Base-by-base conservation (phyloP, 2,329 filamentous ascomycete species). In the Colletotrichum lini region DNA sequence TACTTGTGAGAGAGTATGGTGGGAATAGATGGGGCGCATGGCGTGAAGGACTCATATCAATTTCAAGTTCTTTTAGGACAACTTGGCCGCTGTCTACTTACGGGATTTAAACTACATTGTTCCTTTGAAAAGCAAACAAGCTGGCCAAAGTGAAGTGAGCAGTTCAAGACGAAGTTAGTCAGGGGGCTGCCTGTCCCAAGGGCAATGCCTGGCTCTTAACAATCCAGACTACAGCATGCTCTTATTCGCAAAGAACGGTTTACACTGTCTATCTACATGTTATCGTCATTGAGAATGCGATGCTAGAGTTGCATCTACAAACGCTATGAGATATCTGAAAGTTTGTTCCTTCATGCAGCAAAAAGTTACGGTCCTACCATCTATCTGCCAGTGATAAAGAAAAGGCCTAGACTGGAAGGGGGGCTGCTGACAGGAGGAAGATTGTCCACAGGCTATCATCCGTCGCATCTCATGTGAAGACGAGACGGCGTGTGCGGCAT, bases 401-500 rank as follows among this genome's bases (percentile, higher is more conserved):
- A 5, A 16, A 42, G 12, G 18, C 53, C 21, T 12, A 42, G 61
- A 54, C 23, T 26, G 5, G 38, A 59, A 45, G 35, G 58, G 58
- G 52, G 50, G 26, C n/a, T 45, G 38, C 21, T 5, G 42, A 45
- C 57, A 62, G 35, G 49, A 50, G 47, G 35, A 68, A 59, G 40
- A 40, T 63, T 68, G 35, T 2, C 35, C 2, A 38, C 9, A 38
- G 35, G 35, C 35, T 38, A 38, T 9, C 40, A 58, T 49, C 63
- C 65, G 42, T 71, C 68, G 65, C 58, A 71, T 58, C 68, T 59
- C 15, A 23, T 23, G 26, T 18, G 30, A 40, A 68, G 65, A 71
- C 58, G 53, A 71, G 65, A 68, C 68, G 68, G 63, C 57, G 63
- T 67, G 63, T 70, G 64, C 54, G 66, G 62, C 67, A 67, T 38